Evolutionary conservation across 2,329 filamentous ascomycete genomes (phyloP).

Genomic region (Claviceps purpurea): DNA sequence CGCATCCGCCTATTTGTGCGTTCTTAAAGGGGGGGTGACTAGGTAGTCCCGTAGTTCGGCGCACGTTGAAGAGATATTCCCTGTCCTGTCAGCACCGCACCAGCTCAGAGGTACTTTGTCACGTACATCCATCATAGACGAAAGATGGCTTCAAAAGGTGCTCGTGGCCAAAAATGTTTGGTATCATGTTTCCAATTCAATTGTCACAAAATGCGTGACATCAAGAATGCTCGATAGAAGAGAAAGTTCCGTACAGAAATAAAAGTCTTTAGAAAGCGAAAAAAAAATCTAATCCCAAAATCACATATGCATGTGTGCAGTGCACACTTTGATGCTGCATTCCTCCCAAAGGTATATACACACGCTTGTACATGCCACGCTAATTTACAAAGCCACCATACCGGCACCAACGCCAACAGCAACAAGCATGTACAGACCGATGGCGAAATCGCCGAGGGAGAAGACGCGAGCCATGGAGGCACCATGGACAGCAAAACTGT

Average conservation of each 20-base stretch:
- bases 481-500: conserved; percentile 6
- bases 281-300: not conserved
- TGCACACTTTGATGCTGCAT: conserved; percentile 9
- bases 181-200: too few species aligned
- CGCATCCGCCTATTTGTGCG: too few species aligned
- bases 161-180: too few species aligned
- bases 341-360: not conserved
- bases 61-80: too few species aligned
- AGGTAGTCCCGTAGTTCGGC: too few species aligned
- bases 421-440: conserved; percentile 38
- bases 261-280: not conserved
- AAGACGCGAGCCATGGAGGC: conserved; percentile 24
- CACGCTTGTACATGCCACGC: not conserved
- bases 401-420: conserved; percentile 37
- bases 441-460: conserved; percentile 31
- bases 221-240: conserved; percentile 16
- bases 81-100: too few species aligned
- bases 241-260: not conserved
- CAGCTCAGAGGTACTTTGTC: too few species aligned
- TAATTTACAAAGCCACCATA: conserved; percentile 39
- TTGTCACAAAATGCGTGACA: conserved; percentile 13
- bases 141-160: too few species aligned
- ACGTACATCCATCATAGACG: too few species aligned
- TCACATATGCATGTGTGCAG: not conserved
- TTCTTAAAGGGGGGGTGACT: too few species aligned